These are phyloP conservation scores for Puccinia horiana DNA, from an alignment of 1,284 basidiomycete genomes.

Conservation along the genomic window DNA sequence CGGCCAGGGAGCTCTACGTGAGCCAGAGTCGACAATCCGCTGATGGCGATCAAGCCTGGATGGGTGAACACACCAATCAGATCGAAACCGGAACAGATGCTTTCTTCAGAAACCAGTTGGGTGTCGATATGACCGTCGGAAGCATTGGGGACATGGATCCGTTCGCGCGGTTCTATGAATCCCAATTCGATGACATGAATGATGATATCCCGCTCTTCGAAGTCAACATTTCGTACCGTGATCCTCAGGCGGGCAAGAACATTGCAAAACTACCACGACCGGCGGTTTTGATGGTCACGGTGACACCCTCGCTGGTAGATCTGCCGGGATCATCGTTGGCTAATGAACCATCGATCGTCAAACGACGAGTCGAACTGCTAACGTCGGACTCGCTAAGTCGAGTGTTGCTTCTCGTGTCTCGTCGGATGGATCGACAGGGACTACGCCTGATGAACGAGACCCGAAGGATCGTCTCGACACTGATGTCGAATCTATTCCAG, in stretches of 20 bases:
- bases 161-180: conserved; percentile 29
- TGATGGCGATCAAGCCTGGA: background rate
- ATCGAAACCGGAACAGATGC: conserved; percentile 54
- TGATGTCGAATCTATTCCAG: conserved; percentile 66
- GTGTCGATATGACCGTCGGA: conserved; percentile 11
- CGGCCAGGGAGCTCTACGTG: conserved; percentile 51
- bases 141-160: background rate
- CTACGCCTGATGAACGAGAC: conserved; percentile 84
- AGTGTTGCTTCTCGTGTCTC: conserved; percentile 79
- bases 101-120: conserved; percentile 72
- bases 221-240: conserved; percentile 87
- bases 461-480: conserved; percentile 77
- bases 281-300: conserved; percentile 80
- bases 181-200: conserved; percentile 67
- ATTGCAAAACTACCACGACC: conserved; percentile 82
- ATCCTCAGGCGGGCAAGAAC: conserved; percentile 76
- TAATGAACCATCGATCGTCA: conserved; percentile 77
- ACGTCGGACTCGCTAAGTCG: conserved; percentile 92
- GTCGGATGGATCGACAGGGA: conserved; percentile 81
- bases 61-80: background rate
- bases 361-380: conserved; percentile 88
- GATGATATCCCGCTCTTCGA: conserved; percentile 43
- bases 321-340: conserved; percentile 59
- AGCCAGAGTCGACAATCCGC: background rate
- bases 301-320: conserved; percentile 64